phyloP scores from a whole-genome alignment of 1,284 basidiomycete species.

The Puccinia triticina region DNA sequence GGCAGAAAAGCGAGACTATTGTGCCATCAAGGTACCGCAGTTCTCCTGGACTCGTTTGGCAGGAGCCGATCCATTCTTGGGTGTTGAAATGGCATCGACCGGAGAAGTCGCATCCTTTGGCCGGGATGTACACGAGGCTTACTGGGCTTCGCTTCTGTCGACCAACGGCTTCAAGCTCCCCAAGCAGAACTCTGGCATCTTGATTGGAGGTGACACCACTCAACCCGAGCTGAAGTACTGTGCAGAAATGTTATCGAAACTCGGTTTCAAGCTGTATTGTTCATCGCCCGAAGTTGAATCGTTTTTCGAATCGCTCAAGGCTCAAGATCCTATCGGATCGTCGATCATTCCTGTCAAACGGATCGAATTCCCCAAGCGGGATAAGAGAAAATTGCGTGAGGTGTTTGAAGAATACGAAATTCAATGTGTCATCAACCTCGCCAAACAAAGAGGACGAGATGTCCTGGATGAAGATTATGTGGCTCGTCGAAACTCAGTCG shows the following conservation, averaged over 20 bases:
- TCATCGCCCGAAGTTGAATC: constrained; percentile 79
- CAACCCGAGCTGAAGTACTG: constrained; percentile 80
- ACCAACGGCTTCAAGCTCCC: constrained; percentile 91
- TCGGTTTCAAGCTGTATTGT: constrained; percentile 91
- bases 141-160: constrained; percentile 86
- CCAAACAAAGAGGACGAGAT: constrained; percentile 75
- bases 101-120: constrained; percentile 99
- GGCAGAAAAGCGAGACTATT: constrained; percentile 86
- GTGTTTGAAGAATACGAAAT: constrained; percentile 86
- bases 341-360: constrained; percentile 75
- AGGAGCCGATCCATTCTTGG: constrained; percentile 94
- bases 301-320: constrained; percentile 74
- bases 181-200: constrained; percentile 72
- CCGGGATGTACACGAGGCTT: constrained; percentile 89
- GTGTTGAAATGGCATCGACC: constrained; percentile 97
- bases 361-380: constrained; percentile 94
- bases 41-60: constrained; percentile 95
- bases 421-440: constrained; percentile 91
- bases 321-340: constrained; percentile 62
- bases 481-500: constrained; percentile 71
- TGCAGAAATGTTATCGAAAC: constrained; percentile 73
- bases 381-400: constrained; percentile 92
- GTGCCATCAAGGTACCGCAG: constrained; percentile 95
- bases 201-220: constrained; percentile 81
- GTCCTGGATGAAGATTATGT: constrained; percentile 94